Evolutionary conservation across 2,329 filamentous ascomycete genomes (phyloP), one percentile per base, ranked within the genome.

Genomic region (Colletotrichum simmondsii): DNA sequence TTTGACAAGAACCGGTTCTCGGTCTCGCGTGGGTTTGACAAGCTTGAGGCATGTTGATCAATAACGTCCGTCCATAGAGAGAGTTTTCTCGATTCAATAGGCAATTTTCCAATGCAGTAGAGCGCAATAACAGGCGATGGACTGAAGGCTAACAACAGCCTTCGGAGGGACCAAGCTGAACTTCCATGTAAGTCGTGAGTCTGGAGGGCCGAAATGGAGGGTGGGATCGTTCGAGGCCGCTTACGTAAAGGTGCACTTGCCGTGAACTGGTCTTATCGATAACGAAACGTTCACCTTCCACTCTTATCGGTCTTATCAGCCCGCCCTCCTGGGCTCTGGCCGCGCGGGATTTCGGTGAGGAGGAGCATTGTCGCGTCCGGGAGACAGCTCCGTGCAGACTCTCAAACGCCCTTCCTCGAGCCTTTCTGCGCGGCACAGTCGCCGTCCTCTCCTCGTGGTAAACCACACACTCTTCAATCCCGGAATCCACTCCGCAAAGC

Each of bases 311-410:
- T 22, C 26, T 54, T 14, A 32, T 49, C 37, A 37, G 52, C 66
- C 52, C 49, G 35, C 19, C 5, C 26, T n/a, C 35, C 26, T 5
- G 24, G n/a, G 58, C 52, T 66, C 53, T 52, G n/a, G 46, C 42
- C 54, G 60, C 35, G 54, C 46, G 49, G 60, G 42, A 70, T 65
- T 67, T 58, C 32, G 22, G 67, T 22, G 57, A 37, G 24, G 32
- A 14, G 35, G n/a, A 24, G 65, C 54, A 37, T 37, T 37, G 60
- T 64, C 61, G 62, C 57, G 71, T 62, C 71, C 67, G 56, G 37
- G 67, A 66, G 28, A 42, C 59, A 49, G 54, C 70, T 56, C 49
- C 32, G 30, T 70, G 70, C 70, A 70, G 35, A 56, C 53, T 54
- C 56, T 70, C 70, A 72, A 72, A 72, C 70, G 24, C 37, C 58